Base-by-base conservation (phyloP, 345 rosid genomes). In the Gossypium thurberi region DNA sequence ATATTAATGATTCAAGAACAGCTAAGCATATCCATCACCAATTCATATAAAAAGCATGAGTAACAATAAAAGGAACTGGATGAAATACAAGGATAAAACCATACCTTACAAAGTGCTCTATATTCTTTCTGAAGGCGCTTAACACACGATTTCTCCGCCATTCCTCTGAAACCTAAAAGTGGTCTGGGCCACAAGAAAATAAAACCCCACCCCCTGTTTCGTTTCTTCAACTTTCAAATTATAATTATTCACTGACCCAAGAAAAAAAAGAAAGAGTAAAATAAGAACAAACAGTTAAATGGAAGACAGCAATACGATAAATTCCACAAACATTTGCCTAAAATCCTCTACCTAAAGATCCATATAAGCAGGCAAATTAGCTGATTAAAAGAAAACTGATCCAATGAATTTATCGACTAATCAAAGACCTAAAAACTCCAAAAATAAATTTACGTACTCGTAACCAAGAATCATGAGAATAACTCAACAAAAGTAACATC, bases 51-150 rank as follows among this genome's bases (percentile, higher is more conserved):
- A 59, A 62, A 15, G 66, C 66, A 62, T 8, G 13, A 37, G 46
- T 2, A 33, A 6, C 40, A 33, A 33, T 5, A 33, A 33, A 33
- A 5, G 40, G 7, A 63, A 63, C 15, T 3, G 48, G 48, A 40
- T 21, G 25, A 63, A 37, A 67, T 50, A n/a, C 20, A 75, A 44
- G 73, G 8, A 44, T 57, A 42, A 66, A 52, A 37, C 82, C 56
- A 65, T 82, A 95, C 99, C 82, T 92, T 95, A 82, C 97, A 92
- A 37, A 95, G 97, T 46, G 97, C 90, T 85, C 98, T 92, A 77
- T 84, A 95, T 79, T 95, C 99, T 90, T 92, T 91, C 79, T 95
- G 99, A 61, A 92, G 96, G 58, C 98, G 98, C 80, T 86, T 90
- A 46, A 90, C 87, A 76, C 98, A 94, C 10, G 93, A 85, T 84